A percentile compares a stretch with the other conserved stretches of the same genome.
Evolutionary conservation across 106 monocot genomes (phyloP).

Genomic region (Dendrobium nobile): DNA sequence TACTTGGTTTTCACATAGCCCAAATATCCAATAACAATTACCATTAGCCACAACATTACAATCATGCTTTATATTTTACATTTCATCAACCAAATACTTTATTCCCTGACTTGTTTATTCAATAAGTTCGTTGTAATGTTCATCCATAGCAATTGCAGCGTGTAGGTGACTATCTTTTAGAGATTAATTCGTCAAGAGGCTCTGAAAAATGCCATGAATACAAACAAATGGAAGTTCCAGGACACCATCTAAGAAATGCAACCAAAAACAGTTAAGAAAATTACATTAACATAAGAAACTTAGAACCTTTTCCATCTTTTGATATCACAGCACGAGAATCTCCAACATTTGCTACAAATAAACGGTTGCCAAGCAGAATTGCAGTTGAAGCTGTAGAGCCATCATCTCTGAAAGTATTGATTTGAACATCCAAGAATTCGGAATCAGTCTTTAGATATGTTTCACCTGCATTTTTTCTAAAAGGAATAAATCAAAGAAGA

Average conservation of each 20-base stretch:
- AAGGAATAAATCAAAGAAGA: background rate
- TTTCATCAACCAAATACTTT: background rate
- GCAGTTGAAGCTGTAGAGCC: constrained; percentile 91
- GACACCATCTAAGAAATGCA: too few relatives aligned
- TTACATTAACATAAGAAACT: background rate
- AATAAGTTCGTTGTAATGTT: too few relatives aligned
- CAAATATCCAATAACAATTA: background rate
- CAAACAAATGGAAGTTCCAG: too few relatives aligned
- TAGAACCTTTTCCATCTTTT: constrained; percentile 66
- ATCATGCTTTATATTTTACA: background rate
- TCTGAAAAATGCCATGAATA: too few relatives aligned
- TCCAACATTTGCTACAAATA: constrained; percentile 95
- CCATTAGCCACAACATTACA: background rate
- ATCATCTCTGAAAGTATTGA: constrained; percentile 68
- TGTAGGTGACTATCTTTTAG: too few relatives aligned
- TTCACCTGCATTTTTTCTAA: constrained; percentile 43
- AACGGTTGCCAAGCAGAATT: constrained; percentile 65
- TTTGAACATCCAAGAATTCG: constrained; percentile 71
- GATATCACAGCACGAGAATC: constrained; percentile 26
- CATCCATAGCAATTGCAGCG: too few relatives aligned
- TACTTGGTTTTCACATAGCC: background rate
- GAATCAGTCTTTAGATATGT: constrained; percentile 75
- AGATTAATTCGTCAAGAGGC: too few relatives aligned
- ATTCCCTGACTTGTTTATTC: too few relatives aligned
- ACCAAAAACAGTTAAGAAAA: too few relatives aligned